Evolutionary conservation across 2,329 filamentous ascomycete species (phyloP), one percentile per base, ranked within the genome.

Genomic region (Nothopassalora personata): DNA sequence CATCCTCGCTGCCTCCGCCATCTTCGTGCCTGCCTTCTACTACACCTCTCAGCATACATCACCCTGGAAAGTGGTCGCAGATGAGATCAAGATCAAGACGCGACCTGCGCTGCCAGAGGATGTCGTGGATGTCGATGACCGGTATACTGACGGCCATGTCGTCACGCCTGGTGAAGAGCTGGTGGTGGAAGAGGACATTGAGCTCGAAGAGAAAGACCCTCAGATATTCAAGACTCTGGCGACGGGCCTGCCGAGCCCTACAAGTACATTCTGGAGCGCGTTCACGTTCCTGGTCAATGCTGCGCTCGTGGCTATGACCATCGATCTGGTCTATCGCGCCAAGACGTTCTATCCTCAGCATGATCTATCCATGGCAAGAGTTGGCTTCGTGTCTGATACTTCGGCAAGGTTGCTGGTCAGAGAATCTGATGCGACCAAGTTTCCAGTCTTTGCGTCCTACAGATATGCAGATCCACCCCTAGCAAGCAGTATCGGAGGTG

Each of bases 321-420:
- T 87, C 28, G 94, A 99, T 72, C 83, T 92, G 43, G 80, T 96
- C 13, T 91, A 89, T 70, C 84, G 89, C 19, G 87, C 88, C 1
- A 84, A 85, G 10, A 73, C 87, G 60, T 82, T 88, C 34, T 81
- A 96, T 72, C 85, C 87, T 4, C 85, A 81, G 28, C 77, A 89
- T 30, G 86, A 95, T 64, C 78, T 96, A 10, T 90, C 91, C 0
- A 96, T 99, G 72, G 89, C 90, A 45, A 84, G 94, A 8, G 79
- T 96, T 15, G 94, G 94, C 28, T 93, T 93, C 72, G 87, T 97
- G 30, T 96, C 91, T 4, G 83, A 89, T 18, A 83, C 81, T 0
- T 87, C 87, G 57, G 94, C 91, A 23, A 91, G 86, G 61, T 81
- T 99, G 43, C 77, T 99, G 30, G 80, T 99, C 50, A 84, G 94